phyloP scores from a whole-genome alignment of 768 basidiomycete genomes.

The Tricholoma sp. region DNA sequence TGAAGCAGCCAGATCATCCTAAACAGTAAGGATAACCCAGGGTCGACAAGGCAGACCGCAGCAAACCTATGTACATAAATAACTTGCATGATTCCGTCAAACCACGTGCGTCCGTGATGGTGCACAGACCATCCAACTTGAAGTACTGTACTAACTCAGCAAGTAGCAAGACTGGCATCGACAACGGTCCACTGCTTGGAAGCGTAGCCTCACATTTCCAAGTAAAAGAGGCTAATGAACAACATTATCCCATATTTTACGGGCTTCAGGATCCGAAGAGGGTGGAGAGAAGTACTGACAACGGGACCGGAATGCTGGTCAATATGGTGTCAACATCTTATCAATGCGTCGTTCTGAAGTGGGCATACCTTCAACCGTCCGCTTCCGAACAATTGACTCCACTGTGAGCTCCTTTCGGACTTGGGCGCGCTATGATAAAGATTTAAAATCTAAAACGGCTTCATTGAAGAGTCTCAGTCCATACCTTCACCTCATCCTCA shows the following conservation, averaged over 20 bases:
- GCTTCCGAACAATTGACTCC: slow-evolving; percentile 64
- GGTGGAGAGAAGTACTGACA: slow-evolving; percentile 79
- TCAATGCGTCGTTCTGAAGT: background rate
- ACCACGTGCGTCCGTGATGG: background rate
- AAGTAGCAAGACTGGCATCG: background rate
- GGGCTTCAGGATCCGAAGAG: slow-evolving; percentile 48
- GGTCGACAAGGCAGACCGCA: background rate
- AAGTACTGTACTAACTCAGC: background rate
- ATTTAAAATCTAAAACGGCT: slow-evolving; percentile 3
- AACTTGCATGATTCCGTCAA: background rate
- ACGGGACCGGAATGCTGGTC: slow-evolving; percentile 66
- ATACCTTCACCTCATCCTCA: slow-evolving; percentile 68
- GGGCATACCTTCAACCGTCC: slow-evolving; percentile 63
- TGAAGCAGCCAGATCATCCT: background rate
- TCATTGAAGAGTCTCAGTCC: slow-evolving; percentile 10
- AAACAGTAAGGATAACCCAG: background rate
- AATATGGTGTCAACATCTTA: background rate
- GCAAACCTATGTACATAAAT: too few relatives aligned
- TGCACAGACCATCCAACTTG: background rate
- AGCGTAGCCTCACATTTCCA: background rate
- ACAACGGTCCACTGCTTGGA: background rate
- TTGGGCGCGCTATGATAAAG: slow-evolving; percentile 55
- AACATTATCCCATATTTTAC: slow-evolving; percentile 46
- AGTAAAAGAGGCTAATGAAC: slow-evolving; percentile 12
- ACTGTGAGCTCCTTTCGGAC: slow-evolving; percentile 70